Evolutionary conservation across 371 early-diverging fungal species (phyloP).

Genomic region (Nematocida sp.): DNA sequence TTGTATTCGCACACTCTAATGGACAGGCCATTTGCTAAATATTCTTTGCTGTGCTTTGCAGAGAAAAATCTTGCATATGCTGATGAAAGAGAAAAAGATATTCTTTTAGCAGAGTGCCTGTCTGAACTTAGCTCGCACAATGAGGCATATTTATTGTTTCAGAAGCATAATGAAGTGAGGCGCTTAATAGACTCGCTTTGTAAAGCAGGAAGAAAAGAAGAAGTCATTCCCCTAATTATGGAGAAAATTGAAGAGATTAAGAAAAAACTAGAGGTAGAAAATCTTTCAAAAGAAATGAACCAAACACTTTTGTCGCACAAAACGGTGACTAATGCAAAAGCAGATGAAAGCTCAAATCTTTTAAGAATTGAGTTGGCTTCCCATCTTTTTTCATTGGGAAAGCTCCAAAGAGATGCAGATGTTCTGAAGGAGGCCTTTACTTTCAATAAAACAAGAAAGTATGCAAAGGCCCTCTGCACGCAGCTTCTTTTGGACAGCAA

Average conservation of each 20-base stretch:
- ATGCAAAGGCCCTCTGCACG: constrained; percentile 47
- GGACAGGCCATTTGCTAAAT: constrained; percentile 9
- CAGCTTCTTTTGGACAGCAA: constrained; percentile 8
- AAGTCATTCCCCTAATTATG: constrained; percentile 19
- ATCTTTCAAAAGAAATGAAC: neutral
- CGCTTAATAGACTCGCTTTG: constrained; percentile 7
- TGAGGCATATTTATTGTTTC: constrained; percentile 5
- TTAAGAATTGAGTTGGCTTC: constrained; percentile 31
- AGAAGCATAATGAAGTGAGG: constrained; percentile 30
- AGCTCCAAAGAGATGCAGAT: constrained; percentile 4
- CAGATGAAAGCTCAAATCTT: neutral
- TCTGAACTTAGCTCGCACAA: constrained; percentile 6
- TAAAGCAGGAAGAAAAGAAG: constrained; percentile 10
- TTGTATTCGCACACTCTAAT: constrained; percentile 13
- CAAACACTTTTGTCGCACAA: neutral
- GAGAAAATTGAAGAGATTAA: constrained; percentile 15
- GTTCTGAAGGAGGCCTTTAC: constrained; percentile 32
- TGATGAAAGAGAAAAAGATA: constrained; percentile 20
- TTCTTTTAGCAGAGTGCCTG: constrained; percentile 17
- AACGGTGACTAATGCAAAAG: neutral
- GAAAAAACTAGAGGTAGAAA: constrained; percentile 11
- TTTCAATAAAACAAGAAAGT: constrained; percentile 32
- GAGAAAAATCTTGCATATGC: neutral
- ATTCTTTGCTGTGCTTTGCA: constrained; percentile 3
- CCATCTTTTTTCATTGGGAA: constrained; percentile 3